Evolutionary conservation across 2,329 filamentous ascomycete genomes (phyloP).

Genomic region (Fusarium penzigii): DNA sequence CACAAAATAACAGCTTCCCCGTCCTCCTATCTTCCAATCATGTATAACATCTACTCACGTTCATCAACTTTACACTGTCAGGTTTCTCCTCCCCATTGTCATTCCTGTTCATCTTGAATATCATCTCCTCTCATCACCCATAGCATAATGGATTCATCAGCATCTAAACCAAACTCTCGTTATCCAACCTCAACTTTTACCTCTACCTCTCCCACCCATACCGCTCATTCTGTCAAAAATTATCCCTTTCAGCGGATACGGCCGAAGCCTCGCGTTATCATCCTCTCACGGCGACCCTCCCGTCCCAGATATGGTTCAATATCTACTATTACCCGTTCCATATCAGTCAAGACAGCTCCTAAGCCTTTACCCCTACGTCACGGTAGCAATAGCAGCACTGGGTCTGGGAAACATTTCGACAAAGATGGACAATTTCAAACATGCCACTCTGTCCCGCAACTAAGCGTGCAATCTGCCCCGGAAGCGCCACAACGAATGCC

Average conservation of each 20-base stretch:
- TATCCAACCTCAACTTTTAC: slow-evolving; percentile 2
- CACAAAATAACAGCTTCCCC: too few species aligned
- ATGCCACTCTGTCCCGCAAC: too few species aligned
- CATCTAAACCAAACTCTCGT: slow-evolving; percentile 27
- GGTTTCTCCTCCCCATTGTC: neutral
- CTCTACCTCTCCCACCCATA: slow-evolving; percentile 15
- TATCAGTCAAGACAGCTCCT: too few species aligned
- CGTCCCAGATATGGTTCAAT: slow-evolving; percentile 19
- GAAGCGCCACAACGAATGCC: too few species aligned
- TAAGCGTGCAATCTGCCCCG: too few species aligned
- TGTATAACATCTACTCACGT: too few species aligned
- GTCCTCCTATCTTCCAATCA: too few species aligned
- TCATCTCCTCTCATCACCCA: slow-evolving; percentile 7
- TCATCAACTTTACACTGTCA: neutral
- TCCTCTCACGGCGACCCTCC: slow-evolving; percentile 27
- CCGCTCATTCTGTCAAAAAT: slow-evolving; percentile 7
- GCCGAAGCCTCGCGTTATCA: slow-evolving; percentile 26
- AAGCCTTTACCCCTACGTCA: too few species aligned
- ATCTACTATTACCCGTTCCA: too few species aligned
- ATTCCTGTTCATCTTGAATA: slow-evolving; percentile 23
- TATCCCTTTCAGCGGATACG: slow-evolving; percentile 17
- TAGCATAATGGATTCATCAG: slow-evolving; percentile 31
- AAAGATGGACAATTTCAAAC: too few species aligned
- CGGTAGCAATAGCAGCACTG: too few species aligned
- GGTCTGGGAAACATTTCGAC: too few species aligned